Evolutionary conservation across 768 basidiomycete species (phyloP), one percentile per base, ranked within the genome.

Genomic region (Rhodotorula paludigena): DNA sequence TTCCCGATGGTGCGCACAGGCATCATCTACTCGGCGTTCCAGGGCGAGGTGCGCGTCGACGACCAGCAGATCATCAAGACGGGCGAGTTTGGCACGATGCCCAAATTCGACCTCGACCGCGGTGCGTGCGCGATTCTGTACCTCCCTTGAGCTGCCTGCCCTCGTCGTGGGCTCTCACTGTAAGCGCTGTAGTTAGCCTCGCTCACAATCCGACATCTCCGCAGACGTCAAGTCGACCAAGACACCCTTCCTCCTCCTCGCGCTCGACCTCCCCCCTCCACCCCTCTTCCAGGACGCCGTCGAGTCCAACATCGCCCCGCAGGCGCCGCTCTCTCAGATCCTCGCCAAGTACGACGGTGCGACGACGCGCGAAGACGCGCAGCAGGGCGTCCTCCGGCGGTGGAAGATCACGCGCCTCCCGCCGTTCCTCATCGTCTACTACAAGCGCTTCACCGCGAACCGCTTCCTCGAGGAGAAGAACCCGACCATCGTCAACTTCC

Each of bases 281-380:
- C 96, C 94, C 23, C 80, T 99, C 45, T 99, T 98, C 80, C 94
- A 97, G 79, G 93, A 97, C 77, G 80, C 89, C 8, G 84, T 94
- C 53, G 92, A 96, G 81, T 96, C 96, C 81, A 97, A 98, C 78
- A 98, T 99, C 77, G 96, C 98, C 71, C 96, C 96, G 39, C 96
- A 99, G 83, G 90, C 96, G 68, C 88, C 88, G 53, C 86, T 99
- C 64, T 86, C 92, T 65, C 86, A 87, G 18, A 87, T 98, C 36
- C 82, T 98, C 32, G 84, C 88, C 28, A 99, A 99, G 79, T 99
- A 92, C 79, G 91, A 98, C 78, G 96, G 96, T 21, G 82, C 81
- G 72, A 89, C 88, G 7, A 89, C 92, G 23, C 91, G 93, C 82
- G 93, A 97, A 83, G 89, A 55, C 38, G 25, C 54, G 36, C 35